Evolutionary conservation across 2,329 filamentous ascomycete genomes (phyloP), one percentile per base, ranked within the genome.

Genomic region (Elsinoe australis): DNA sequence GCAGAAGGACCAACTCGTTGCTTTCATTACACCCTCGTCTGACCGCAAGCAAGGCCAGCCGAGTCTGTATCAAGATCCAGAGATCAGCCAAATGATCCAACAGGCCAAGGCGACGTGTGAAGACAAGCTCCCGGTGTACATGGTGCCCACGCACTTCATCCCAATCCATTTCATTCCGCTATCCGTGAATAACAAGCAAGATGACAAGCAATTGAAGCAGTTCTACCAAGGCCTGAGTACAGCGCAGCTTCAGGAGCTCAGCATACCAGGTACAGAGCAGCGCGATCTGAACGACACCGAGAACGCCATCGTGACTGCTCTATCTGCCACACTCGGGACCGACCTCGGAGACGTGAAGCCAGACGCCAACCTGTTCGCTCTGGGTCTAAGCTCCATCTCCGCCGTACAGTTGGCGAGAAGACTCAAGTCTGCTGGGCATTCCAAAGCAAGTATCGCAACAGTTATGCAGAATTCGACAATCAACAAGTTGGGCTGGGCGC

Each of bases 131-230:
- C 85, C 89, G 0, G 76, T 75, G 0, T 95, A 95, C 62, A 95
- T 95, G 89, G 78, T 95, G 1, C 90, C 89, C 0, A 89, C 87
- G 0, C 86, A 92, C 58, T 80, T 94, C 51, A 69, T 95, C 18
- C 76, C 76, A 3, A 67, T 95, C 5, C 74, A 80, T 0, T 73
- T 69, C 5, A 80, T 95, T 47, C 89, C 89, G 0, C 71, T 95
- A 0, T 94, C 87, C 1, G 71, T 85, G 5, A 95, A 95, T 63
- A 95, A 95, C 65, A 95, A 95, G 61, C 83, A 84, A 0, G 88
- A 95, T 57, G 72, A 74, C 5, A 90, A 84, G 58, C 71, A 73
- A 28, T 66, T 95, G 2, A 82, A 76, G 50, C 64, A 67, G 0
- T 65, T 94, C 1, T 95, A 90, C 58, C 65, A 75, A 7, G 66